Base-by-base conservation (phyloP, 2,329 filamentous ascomycete genomes). In the Achaetomium macrosporum region DNA sequence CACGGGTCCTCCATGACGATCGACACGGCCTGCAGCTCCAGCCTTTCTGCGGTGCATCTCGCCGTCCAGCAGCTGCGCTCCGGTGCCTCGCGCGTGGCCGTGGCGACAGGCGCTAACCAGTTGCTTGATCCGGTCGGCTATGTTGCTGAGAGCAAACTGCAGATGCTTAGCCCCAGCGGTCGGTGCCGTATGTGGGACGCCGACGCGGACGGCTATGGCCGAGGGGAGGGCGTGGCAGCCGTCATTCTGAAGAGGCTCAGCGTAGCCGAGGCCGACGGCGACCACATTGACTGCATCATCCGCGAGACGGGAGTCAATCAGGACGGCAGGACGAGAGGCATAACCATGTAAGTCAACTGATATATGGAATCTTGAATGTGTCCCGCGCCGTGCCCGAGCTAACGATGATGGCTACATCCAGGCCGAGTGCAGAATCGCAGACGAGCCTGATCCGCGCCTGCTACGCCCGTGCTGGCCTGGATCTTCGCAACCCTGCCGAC, bases 201-300 rank as follows among this genome's bases (percentile, higher is more conserved):
- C 0, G 59, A 61, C 9, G 78, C 73, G 0, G 68, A 76, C 50
- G 79, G 79, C 0, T 82, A 81, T 56, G 76, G 69, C 2, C 68
- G 78, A 13, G 78, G 76, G 1, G 78, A 82, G 55, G 78, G 77
- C 2, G 59, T 74, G 15, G 73, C 68, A 0, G 67, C 70, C 3
- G 37, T 82, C 0, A 54, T 79, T 0, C 52, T 82, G 1, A 81
- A 81, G 62, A 67, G 58, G 1, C 61, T 71, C 5, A 68, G 68
- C 8, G 66, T 0, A 50, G 81, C 10, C 61, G 62, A 4, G 76
- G 25, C 25, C 25, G 25, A 77, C 46, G 73, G 74, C 0, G 66
- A 71, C 30, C 31, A 51, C 0, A 72, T 76, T 40, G 61, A 68
- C 8, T 68, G 64, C 16, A 56, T 77, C n/a, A 71, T 79, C 44